These are phyloP conservation scores for Penicillium janthinellum DNA, from an alignment of 2,329 filamentous ascomycete species.

Conservation along the genomic window DNA sequence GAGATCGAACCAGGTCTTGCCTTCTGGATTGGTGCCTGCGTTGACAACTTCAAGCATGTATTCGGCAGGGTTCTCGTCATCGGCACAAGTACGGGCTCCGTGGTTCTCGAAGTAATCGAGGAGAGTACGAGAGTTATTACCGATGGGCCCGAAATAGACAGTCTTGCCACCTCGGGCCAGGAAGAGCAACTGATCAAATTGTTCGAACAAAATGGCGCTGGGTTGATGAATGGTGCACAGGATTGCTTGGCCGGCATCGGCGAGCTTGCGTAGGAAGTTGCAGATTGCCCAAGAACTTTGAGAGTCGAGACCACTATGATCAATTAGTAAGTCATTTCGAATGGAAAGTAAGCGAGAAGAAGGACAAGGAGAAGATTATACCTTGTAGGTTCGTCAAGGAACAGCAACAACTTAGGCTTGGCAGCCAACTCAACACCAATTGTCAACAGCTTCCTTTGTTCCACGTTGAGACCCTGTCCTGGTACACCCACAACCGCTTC, in stretches of 20 bases:
- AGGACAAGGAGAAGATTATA: not conserved
- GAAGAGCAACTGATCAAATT: slow-evolving; percentile 67
- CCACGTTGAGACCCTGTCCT: slow-evolving; percentile 69
- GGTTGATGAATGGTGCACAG: slow-evolving; percentile 94
- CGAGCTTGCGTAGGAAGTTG: slow-evolving; percentile 79
- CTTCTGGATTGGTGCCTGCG: slow-evolving; percentile 29
- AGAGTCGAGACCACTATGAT: slow-evolving; percentile 71
- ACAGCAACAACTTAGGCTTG: slow-evolving; percentile 81
- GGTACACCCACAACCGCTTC: slow-evolving; percentile 86
- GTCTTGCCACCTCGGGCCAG: slow-evolving; percentile 65
- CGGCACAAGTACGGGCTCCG: slow-evolving; percentile 60
- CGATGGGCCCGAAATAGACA: slow-evolving; percentile 68
- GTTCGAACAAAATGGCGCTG: slow-evolving; percentile 85
- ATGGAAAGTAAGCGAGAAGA: not conserved
- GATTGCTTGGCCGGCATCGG: slow-evolving; percentile 82
- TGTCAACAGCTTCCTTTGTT: slow-evolving; percentile 72
- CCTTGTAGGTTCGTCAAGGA: slow-evolving; percentile 87
- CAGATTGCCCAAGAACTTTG: slow-evolving; percentile 90
- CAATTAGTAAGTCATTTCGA: not conserved
- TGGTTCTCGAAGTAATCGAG: slow-evolving; percentile 64
- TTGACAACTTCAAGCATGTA: slow-evolving; percentile 67
- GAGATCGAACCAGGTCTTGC: slow-evolving; percentile 61
- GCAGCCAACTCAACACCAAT: slow-evolving; percentile 93
- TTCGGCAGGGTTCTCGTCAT: slow-evolving; percentile 70
- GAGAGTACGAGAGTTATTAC: slow-evolving; percentile 57